phyloP scores from a whole-genome alignment of 305 asterid species.

The Fraxinus xanthoxyloides region DNA sequence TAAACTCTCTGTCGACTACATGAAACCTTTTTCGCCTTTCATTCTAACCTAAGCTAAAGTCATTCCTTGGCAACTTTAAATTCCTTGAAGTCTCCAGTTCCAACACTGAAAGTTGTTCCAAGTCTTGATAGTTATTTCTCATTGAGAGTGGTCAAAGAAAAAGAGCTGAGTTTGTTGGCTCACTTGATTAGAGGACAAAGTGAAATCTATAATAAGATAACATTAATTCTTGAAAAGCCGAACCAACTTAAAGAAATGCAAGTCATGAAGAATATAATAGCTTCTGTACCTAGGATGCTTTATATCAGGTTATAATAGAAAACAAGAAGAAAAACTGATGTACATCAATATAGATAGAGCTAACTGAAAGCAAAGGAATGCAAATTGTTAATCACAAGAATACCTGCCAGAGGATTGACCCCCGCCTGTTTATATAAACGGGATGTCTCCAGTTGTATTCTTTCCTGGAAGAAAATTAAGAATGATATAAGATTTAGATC shows the following conservation, averaged over 20 bases:
- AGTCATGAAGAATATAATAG: not conserved
- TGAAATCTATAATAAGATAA: not conserved
- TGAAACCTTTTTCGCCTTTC: not conserved
- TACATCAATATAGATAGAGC: not conserved
- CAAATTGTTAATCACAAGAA: conserved; percentile 11
- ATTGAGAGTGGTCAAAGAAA: not conserved
- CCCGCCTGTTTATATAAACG: conserved; percentile 86
- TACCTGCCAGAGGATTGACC: conserved; percentile 93
- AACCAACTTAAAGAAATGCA: not conserved
- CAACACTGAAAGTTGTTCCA: not conserved
- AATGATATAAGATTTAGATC: conserved; percentile 15
- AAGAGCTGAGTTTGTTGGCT: not conserved
- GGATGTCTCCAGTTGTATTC: conserved; percentile 97
- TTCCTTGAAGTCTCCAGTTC: not conserved
- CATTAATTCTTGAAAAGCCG: not conserved
- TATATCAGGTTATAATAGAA: not conserved
- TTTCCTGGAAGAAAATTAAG: conserved; percentile 60
- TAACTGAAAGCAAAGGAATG: conserved; percentile 5
- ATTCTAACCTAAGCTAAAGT: not conserved
- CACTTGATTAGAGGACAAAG: conserved; percentile 1
- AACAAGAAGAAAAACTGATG: not conserved
- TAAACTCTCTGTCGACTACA: not conserved
- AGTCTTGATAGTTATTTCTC: not conserved
- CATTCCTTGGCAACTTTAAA: not conserved
- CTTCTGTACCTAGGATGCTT: not conserved